These are phyloP conservation scores for Colletotrichum tanaceti DNA, from an alignment of 2,329 filamentous ascomycete genomes.

Conservation along the genomic window DNA sequence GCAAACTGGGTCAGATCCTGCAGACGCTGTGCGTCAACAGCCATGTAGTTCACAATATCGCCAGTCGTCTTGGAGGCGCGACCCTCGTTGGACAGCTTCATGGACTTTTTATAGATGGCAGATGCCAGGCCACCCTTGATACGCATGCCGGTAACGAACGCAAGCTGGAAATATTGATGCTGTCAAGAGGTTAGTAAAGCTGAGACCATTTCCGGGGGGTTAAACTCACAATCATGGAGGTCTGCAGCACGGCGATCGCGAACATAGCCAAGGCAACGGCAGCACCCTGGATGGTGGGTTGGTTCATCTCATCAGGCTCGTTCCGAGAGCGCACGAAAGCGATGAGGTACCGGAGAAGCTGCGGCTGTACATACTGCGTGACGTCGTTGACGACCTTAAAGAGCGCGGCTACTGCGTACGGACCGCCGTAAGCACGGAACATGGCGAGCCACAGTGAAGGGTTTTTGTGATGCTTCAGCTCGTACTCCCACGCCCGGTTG, in stretches of 20 bases:
- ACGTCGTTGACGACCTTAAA: constrained; percentile 93
- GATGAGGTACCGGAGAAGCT: constrained; percentile 87
- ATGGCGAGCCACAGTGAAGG: constrained; percentile 91
- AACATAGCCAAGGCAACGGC: constrained; percentile 96
- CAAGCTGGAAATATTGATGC: constrained; percentile 96
- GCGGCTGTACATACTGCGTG: constrained; percentile 89
- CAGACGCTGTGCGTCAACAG: constrained; percentile 94
- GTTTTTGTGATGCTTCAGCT: constrained; percentile 74
- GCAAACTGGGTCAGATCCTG: constrained; percentile 96
- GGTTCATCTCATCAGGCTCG: constrained; percentile 61
- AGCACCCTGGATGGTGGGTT: constrained; percentile 85
- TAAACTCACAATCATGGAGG: constrained; percentile 74
- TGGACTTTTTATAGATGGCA: constrained; percentile 91
- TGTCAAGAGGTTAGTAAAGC: constrained; percentile 42
- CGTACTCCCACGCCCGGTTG: constrained; percentile 78
- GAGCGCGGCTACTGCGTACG: constrained; percentile 82
- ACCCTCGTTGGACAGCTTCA: constrained; percentile 93
- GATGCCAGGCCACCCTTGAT: constrained; percentile 92
- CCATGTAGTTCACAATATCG: constrained; percentile 99
- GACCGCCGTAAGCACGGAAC: constrained; percentile 84
- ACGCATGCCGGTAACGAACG: constrained; percentile 96
- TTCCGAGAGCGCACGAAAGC: constrained; percentile 83
- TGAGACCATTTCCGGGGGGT: neutral
- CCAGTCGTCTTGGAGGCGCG: constrained; percentile 89
- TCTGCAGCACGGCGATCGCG: constrained; percentile 84